Percentiles rank a stretch among this genome's conserved stretches.
These are phyloP conservation scores for Solanum commersonii DNA, from an alignment of 257 asterid genomes.

Conservation along the genomic window DNA sequence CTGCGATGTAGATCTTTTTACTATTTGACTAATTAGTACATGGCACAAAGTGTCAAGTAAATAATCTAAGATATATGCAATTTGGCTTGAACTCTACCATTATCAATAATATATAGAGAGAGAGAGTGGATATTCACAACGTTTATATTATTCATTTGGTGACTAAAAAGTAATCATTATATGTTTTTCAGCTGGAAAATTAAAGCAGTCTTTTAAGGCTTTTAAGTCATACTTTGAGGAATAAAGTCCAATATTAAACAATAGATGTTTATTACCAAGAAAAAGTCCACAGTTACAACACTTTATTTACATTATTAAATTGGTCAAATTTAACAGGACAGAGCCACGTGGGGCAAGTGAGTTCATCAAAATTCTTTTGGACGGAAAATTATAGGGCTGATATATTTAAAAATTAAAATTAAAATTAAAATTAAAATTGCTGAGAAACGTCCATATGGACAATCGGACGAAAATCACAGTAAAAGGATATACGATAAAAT, in stretches of 20 bases:
- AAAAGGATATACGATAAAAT: no score
- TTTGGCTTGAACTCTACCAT: not conserved
- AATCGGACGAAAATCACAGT: no score
- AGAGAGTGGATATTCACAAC: not conserved
- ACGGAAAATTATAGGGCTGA: no score
- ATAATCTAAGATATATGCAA: no score
- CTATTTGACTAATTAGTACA: no score
- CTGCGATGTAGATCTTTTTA: no score
- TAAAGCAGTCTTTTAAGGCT: not conserved
- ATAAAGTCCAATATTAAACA: not conserved
- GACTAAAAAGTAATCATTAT: not conserved
- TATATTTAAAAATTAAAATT: no score
- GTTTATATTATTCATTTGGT: not conserved
- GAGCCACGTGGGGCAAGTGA: not conserved
- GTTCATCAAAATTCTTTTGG: not conserved
- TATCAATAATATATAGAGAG: no score
- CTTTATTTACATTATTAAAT: not conserved
- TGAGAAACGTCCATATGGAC: no score
- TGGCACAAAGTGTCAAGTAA: no score
- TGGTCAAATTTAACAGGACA: not conserved
- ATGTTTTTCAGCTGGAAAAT: not conserved
- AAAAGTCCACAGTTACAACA: not conserved
- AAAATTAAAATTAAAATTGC: no score
- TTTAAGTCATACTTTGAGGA: not conserved
- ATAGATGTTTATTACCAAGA: not conserved